A percentile compares a stretch with the other conserved stretches of the same genome.
Conservation (phyloP, 352 stramenopile genomes). For the Globisporangium cylindrosporum region DNA sequence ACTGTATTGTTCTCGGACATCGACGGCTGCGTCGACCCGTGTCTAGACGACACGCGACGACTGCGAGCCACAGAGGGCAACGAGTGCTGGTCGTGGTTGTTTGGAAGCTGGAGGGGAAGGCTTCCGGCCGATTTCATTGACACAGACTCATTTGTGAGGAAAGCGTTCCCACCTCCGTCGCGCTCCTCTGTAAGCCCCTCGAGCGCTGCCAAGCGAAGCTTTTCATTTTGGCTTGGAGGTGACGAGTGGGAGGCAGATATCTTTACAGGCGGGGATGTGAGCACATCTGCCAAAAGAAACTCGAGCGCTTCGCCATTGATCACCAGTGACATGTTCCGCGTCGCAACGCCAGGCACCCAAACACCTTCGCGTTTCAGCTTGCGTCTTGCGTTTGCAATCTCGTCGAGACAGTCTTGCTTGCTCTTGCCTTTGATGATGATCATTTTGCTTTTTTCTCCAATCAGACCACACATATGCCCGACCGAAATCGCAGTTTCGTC, state of each 20-base stretch:
- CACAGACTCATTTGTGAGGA: constrained; percentile 32
- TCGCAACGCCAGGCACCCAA: constrained; percentile 73
- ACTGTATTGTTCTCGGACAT: constrained; percentile 21
- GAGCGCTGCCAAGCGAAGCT: constrained; percentile 14
- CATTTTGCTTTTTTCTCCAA: constrained; percentile 73
- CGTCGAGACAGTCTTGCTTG: constrained; percentile 75
- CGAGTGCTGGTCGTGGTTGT: constrained; percentile 14
- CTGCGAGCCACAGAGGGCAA: constrained; percentile 6
- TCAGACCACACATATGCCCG: constrained; percentile 94
- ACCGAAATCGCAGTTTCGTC: constrained; percentile 99
- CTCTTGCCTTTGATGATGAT: constrained; percentile 82
- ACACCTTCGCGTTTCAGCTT: constrained; percentile 78
- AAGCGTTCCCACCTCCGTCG: constrained; percentile 9
- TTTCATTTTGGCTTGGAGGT: constrained; percentile 15
- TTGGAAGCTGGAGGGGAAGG: constrained; percentile 29
- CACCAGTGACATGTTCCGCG: constrained; percentile 72
- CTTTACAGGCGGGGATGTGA: constrained; percentile 14
- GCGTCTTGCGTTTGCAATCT: constrained; percentile 68
- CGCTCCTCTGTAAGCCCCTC: constrained; percentile 29
- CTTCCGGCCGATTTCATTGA: constrained; percentile 54
- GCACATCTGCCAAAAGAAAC: constrained; percentile 49
- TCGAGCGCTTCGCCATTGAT: constrained; percentile 84
- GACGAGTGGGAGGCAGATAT: background rate
- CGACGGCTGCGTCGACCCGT: constrained; percentile 38
- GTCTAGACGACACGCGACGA: constrained; percentile 27